These are phyloP conservation scores for Solanum dulcamara DNA, from an alignment of 257 asterid species.

Conservation along the genomic window DNA sequence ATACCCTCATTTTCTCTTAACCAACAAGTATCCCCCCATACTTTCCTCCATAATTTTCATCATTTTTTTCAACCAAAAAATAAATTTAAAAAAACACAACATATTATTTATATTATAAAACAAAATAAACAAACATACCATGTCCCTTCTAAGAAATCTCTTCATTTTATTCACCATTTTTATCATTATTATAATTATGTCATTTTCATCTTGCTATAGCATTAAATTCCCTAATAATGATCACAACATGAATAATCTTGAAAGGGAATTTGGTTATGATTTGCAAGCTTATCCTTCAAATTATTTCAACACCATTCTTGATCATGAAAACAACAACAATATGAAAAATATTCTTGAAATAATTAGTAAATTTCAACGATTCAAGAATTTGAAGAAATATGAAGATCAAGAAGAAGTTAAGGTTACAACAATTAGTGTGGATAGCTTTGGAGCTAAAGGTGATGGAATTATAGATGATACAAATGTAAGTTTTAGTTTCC, in stretches of 20 bases:
- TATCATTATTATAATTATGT: not conserved
- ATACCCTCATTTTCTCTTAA: not conserved
- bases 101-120: not conserved
- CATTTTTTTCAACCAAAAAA: not conserved
- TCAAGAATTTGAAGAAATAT: not conserved
- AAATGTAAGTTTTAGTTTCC: constrained; percentile 12
- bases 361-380: not conserved
- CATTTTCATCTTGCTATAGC: not conserved
- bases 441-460: constrained; percentile 46
- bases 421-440: constrained; percentile 23
- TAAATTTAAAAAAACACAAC: not conserved
- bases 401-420: not conserved
- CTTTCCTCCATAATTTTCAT: not conserved
- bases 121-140: not conserved
- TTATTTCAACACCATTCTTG: not conserved
- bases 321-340: not conserved
- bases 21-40: not conserved
- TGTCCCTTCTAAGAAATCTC: not conserved
- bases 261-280: constrained; percentile 25
- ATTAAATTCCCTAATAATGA: not conserved
- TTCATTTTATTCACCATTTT: not conserved
- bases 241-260: not conserved
- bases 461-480: constrained; percentile 51
- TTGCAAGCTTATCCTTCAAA: constrained; percentile 29
- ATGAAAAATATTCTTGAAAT: not conserved